Evolutionary conservation across 768 basidiomycete genomes (phyloP).

Genomic region (Trametes meyenii): DNA sequence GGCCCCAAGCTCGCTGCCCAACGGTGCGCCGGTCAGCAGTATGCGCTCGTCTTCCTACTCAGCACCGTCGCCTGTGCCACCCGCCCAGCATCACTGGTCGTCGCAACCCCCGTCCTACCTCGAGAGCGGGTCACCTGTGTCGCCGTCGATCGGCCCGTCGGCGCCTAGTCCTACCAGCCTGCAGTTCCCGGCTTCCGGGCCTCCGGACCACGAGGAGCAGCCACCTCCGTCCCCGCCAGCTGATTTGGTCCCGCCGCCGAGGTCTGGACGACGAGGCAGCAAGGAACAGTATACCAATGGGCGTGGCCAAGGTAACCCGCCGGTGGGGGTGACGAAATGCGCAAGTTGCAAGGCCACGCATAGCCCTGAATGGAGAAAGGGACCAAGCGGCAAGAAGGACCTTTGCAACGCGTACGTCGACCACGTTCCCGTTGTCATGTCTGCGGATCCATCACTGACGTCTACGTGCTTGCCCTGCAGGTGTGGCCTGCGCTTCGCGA

Average conservation of each 20-base stretch:
- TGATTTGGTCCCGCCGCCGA: constrained; percentile 49
- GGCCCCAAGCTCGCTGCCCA: constrained; percentile 22
- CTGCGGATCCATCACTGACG: constrained; percentile 18
- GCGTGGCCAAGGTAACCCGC: constrained; percentile 63
- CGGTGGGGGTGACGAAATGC: constrained; percentile 72
- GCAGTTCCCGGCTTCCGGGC: constrained; percentile 14
- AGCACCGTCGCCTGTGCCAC: constrained; percentile 32
- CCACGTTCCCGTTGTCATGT: constrained; percentile 24
- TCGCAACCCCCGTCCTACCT: constrained; percentile 46
- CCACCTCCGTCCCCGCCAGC: constrained; percentile 31
- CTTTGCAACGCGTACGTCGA: constrained; percentile 87
- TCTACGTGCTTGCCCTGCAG: constrained; percentile 41
- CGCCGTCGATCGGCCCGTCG: constrained; percentile 26
- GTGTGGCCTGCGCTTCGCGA: constrained; percentile 84
- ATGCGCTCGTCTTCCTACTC: constrained; percentile 34
- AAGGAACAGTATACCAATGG: constrained; percentile 50
- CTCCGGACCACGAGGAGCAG: constrained; percentile 24
- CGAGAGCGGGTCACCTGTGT: constrained; percentile 30
- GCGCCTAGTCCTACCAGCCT: constrained; percentile 25
- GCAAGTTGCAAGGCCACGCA: constrained; percentile 79
- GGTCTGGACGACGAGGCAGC: constrained; percentile 42
- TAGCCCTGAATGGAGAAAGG: constrained; percentile 92
- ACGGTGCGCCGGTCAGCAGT: constrained; percentile 30
- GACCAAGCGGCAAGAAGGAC: constrained; percentile 88
- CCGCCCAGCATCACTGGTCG: constrained; percentile 44